These are phyloP conservation scores for Mycena venus DNA, from an alignment of 768 basidiomycete species.

Conservation along the genomic window DNA sequence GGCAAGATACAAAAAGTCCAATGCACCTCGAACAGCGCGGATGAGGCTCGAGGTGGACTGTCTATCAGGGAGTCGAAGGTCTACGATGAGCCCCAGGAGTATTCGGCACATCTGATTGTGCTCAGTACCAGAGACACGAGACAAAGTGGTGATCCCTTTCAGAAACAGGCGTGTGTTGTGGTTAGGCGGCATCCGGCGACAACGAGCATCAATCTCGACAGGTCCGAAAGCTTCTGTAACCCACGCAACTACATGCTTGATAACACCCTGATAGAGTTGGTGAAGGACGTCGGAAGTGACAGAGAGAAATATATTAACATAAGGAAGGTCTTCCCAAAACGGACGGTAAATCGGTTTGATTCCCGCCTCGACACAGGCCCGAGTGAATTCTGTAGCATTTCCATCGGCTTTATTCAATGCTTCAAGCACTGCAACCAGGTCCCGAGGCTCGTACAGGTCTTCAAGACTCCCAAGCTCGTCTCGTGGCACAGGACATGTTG, in stretches of 20 bases:
- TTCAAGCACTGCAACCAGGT: not conserved
- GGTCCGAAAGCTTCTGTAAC: slow-evolving; percentile 25
- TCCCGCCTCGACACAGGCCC: not conserved
- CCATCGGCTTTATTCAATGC: not conserved
- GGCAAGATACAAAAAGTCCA: slow-evolving; percentile 5
- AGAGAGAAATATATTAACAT: slow-evolving; percentile 37
- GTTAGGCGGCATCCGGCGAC: slow-evolving; percentile 41
- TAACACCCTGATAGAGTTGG: slow-evolving; percentile 49
- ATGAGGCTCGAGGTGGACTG: not conserved
- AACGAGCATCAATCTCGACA: slow-evolving; percentile 43
- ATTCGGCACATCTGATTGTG: not conserved
- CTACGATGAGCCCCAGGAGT: slow-evolving; percentile 9
- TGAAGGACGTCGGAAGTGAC: slow-evolving; percentile 51
- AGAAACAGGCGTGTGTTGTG: slow-evolving; percentile 36
- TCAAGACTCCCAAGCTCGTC: not conserved
- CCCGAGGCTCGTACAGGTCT: not conserved
- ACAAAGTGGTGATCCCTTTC: not conserved
- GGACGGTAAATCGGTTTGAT: slow-evolving; percentile 15
- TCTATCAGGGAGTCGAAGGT: not conserved
- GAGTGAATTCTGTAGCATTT: not conserved
- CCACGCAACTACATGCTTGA: slow-evolving; percentile 45
- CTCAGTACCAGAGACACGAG: not conserved
- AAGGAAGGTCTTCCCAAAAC: slow-evolving; percentile 45
- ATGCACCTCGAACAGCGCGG: not conserved
- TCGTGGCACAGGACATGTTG: not conserved